These are phyloP conservation scores for Periconia sp. DNA, from an alignment of 2,329 filamentous ascomycete species.

Conservation along the genomic window DNA sequence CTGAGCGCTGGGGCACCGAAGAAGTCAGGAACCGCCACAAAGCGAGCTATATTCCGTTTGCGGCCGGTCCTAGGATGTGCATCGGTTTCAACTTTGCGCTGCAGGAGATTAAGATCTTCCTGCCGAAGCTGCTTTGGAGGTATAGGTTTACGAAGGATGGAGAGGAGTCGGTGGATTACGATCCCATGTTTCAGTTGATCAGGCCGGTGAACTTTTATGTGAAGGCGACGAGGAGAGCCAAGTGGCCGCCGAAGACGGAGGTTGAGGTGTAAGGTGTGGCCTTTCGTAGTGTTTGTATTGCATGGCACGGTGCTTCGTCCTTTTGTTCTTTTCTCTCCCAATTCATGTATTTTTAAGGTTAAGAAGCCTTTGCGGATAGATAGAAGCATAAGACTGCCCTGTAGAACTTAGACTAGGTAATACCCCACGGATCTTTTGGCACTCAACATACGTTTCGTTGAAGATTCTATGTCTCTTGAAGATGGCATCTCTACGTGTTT, in stretches of 20 bases:
- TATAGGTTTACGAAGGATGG: conserved; percentile 59
- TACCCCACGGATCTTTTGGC: neutral
- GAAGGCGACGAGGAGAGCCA: conserved; percentile 51
- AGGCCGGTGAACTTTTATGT: conserved; percentile 59
- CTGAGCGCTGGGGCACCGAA: conserved; percentile 61
- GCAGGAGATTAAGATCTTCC: conserved; percentile 61
- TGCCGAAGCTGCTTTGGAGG: conserved; percentile 61
- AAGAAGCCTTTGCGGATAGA: too few relatives aligned
- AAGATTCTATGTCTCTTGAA: too few relatives aligned
- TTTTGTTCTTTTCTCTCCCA: neutral
- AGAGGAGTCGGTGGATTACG: conserved; percentile 57
- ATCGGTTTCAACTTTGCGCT: conserved; percentile 68
- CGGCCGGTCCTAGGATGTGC: conserved; percentile 58
- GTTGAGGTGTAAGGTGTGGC: neutral
- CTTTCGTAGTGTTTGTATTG: too few relatives aligned
- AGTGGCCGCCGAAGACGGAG: conserved; percentile 47
- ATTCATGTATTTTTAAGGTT: neutral
- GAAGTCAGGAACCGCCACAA: conserved; percentile 45
- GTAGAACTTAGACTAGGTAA: neutral
- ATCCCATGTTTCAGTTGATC: conserved; percentile 62
- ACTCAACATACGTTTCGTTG: too few relatives aligned
- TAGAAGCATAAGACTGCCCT: too few relatives aligned
- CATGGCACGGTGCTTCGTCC: too few relatives aligned
- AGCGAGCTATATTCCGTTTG: conserved; percentile 61
- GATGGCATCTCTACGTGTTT: too few relatives aligned